Conservation (phyloP, 768 basidiomycete genomes). For the Suillus tomentosus region DNA sequence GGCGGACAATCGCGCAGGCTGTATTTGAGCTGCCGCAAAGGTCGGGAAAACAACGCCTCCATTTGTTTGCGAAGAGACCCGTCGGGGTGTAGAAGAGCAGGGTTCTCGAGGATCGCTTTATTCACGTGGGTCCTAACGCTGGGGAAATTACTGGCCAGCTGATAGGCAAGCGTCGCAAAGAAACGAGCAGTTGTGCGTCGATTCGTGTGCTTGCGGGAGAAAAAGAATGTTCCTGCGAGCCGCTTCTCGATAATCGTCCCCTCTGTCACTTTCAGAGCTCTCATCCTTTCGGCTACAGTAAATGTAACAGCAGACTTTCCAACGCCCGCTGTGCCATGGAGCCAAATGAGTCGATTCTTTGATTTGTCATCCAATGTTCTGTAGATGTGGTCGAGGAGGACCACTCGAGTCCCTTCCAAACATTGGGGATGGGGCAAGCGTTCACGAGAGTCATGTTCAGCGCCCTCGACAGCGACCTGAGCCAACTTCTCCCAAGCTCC, state of each 20-base stretch:
- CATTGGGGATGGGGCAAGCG: not conserved
- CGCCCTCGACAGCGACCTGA: not conserved
- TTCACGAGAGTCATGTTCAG: not conserved
- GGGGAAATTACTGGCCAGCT: not conserved
- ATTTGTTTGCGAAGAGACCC: not conserved
- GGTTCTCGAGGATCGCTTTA: not conserved
- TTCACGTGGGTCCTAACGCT: not conserved
- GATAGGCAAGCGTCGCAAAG: not conserved
- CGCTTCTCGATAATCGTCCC: not conserved
- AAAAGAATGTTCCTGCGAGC: not conserved
- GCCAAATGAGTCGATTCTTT: not conserved
- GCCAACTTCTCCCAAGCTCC: not conserved
- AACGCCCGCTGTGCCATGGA: not conserved
- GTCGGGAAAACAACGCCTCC: not conserved
- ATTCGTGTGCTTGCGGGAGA: not conserved
- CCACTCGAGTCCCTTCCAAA: not conserved
- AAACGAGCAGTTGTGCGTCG: not conserved
- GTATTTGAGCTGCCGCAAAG: not conserved
- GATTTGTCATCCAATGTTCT: not conserved
- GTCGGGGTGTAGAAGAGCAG: not conserved
- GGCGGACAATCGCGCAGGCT: not conserved
- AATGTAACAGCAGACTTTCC: not conserved
- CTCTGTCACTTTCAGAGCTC: not conserved
- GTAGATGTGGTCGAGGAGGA: not conserved
- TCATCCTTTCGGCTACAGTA: constrained; percentile 2